phyloP scores from a whole-genome alignment of 2,329 filamentous ascomycete genomes.

The Monilinia aucupariae region DNA sequence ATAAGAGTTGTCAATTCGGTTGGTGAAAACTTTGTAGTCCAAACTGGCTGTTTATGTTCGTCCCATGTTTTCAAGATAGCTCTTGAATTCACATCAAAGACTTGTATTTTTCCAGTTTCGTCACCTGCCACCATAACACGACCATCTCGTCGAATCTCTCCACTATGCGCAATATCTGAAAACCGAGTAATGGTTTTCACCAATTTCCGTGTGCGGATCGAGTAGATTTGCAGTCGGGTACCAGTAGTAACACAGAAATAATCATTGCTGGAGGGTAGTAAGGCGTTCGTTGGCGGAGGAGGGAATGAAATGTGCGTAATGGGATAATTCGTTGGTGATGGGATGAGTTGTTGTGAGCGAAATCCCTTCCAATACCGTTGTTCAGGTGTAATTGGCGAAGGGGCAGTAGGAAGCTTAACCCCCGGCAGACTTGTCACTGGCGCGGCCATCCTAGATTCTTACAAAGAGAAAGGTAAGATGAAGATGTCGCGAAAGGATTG shows the following conservation, averaged over 20 bases:
- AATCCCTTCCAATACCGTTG: slow-evolving; percentile 96
- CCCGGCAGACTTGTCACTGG: slow-evolving; percentile 40
- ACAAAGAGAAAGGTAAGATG: slow-evolving; percentile 3
- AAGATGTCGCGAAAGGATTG: slow-evolving; percentile 10
- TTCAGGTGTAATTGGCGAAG: slow-evolving; percentile 79
- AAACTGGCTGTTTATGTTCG: slow-evolving; percentile 89
- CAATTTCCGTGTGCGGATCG: slow-evolving; percentile 82
- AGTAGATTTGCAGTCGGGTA: slow-evolving; percentile 89
- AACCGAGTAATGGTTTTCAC: slow-evolving; percentile 94
- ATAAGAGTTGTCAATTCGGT: slow-evolving; percentile 79
- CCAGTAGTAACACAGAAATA: slow-evolving; percentile 93
- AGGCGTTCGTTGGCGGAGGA: slow-evolving; percentile 40
- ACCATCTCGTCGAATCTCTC: slow-evolving; percentile 82
- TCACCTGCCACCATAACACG: slow-evolving; percentile 86
- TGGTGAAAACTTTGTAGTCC: slow-evolving; percentile 87
- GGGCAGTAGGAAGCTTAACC: slow-evolving; percentile 72
- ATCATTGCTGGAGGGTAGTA: slow-evolving; percentile 49
- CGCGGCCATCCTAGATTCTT: slow-evolving; percentile 29
- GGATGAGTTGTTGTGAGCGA: slow-evolving; percentile 82
- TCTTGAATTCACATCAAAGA: slow-evolving; percentile 85
- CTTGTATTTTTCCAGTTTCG: slow-evolving; percentile 85
- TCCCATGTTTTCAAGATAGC: slow-evolving; percentile 95
- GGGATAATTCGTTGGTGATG: slow-evolving; percentile 68
- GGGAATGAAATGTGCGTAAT: slow-evolving; percentile 85
- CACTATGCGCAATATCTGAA: slow-evolving; percentile 82